Evolutionary conservation across 306 rosid genomes (phyloP).

Genomic region (Quercus bicolor): DNA sequence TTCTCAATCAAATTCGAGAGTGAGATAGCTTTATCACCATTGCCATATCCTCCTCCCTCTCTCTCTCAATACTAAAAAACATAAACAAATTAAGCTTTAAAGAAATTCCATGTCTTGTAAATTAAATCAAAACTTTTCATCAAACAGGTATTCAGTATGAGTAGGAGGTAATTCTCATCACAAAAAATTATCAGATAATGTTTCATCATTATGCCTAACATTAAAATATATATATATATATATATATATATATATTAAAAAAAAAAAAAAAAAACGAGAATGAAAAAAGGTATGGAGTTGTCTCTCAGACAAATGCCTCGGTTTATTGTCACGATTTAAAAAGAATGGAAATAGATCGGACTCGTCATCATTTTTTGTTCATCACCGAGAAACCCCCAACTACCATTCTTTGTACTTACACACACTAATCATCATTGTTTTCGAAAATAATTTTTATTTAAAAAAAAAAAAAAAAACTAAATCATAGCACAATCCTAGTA

Average conservation of each 20-base stretch:
- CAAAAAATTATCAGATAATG: conserved; percentile 29
- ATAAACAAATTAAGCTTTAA: background rate
- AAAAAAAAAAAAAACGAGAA: background rate
- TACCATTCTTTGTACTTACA: background rate
- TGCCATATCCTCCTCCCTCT: conserved; percentile 30
- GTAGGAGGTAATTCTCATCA: conserved; percentile 72
- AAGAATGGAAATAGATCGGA: conserved; percentile 68
- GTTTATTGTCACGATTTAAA: conserved; percentile 54
- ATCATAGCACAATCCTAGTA: background rate
- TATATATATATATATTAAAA: no score
- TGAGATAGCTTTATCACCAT: conserved; percentile 40
- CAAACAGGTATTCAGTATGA: conserved; percentile 67
- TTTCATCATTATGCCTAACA: conserved; percentile 48
- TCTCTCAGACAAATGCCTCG: conserved; percentile 98
- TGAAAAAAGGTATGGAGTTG: background rate
- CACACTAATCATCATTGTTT: background rate
- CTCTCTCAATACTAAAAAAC: background rate
- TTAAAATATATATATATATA: no score
- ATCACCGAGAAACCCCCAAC: conserved; percentile 59
- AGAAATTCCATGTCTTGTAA: no score
- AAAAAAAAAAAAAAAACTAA: background rate
- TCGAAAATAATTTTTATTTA: background rate
- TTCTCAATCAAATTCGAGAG: conserved; percentile 19
- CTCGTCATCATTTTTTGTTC: conserved; percentile 75
- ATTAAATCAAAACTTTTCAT: no score